These are phyloP conservation scores for Crithidia brevicula DNA, from an alignment of 208 protist species.

Conservation along the genomic window DNA sequence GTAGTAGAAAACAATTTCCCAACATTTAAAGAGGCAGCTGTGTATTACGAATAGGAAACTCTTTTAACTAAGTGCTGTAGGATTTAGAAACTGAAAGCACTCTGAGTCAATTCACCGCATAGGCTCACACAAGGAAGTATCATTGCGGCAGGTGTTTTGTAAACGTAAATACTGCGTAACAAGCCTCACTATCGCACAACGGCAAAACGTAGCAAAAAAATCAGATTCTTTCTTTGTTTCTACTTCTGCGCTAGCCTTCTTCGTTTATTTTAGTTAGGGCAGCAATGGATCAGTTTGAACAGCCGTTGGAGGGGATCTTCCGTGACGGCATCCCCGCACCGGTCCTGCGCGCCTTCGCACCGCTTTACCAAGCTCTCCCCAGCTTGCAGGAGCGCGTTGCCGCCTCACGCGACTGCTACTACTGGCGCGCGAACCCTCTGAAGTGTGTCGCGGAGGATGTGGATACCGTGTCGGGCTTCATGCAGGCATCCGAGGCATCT, in stretches of 20 bases:
- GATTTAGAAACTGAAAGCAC: no score
- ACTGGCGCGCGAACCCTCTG: constrained; percentile 90
- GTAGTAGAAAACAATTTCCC: no score
- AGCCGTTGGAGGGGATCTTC: constrained; percentile 91
- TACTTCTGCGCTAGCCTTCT: neutral
- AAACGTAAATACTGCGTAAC: constrained; percentile 1
- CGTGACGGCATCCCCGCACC: constrained; percentile 91
- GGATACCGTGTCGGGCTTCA: constrained; percentile 76
- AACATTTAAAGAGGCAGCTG: no score
- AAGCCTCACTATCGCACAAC: no score
- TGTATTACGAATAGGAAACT: no score
- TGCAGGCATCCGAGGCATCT: constrained; percentile 88
- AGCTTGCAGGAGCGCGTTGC: constrained; percentile 73
- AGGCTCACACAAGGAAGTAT: no score
- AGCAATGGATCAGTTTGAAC: constrained; percentile 83
- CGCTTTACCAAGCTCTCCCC: constrained; percentile 86
- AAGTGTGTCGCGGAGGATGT: constrained; percentile 88
- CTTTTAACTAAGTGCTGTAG: no score
- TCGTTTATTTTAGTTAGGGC: constrained; percentile 9
- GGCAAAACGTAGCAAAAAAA: neutral
- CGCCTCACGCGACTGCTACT: constrained; percentile 85
- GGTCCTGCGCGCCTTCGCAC: constrained; percentile 88
- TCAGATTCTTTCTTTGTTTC: neutral
- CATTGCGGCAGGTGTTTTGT: neutral
- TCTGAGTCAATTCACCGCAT: no score